A percentile compares a stretch with the other conserved stretches of the same genome.
These are phyloP conservation scores for Penicillium alfredii DNA, from an alignment of 495 filamentous ascomycete species.

Conservation along the genomic window DNA sequence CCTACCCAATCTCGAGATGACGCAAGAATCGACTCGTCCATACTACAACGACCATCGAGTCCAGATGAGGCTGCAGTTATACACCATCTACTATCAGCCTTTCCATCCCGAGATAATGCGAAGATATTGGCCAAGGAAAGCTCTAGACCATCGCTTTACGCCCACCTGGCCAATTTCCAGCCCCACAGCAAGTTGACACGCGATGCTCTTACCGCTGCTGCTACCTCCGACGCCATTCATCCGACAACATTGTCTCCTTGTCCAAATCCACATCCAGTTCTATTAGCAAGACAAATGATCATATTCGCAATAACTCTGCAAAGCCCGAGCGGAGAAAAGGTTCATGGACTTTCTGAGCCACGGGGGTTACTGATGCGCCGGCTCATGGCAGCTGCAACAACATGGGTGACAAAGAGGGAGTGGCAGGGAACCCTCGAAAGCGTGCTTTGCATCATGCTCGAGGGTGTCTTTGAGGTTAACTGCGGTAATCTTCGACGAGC, in stretches of 20 bases:
- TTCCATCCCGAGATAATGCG: background rate
- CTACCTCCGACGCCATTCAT: constrained; percentile 11
- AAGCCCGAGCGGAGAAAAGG: constrained; percentile 7
- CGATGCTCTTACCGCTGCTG: constrained; percentile 7
- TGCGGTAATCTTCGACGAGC: constrained; percentile 38
- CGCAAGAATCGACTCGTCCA: background rate
- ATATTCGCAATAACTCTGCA: constrained; percentile 12
- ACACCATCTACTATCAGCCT: background rate
- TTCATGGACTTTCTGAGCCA: constrained; percentile 8
- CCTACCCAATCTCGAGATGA: background rate
- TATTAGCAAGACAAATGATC: constrained; percentile 19
- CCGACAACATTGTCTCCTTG: constrained; percentile 7
- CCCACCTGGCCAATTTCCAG: background rate
- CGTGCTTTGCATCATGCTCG: constrained; percentile 40
- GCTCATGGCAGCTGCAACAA: constrained; percentile 9
- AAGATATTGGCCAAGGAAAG: background rate
- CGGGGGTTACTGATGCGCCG: constrained; percentile 10
- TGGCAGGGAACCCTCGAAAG: constrained; percentile 27
- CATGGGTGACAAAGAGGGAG: constrained; percentile 13
- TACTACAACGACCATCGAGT: background rate
- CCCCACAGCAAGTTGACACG: background rate
- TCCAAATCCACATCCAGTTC: constrained; percentile 15
- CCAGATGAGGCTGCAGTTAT: background rate
- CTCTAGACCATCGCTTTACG: background rate
- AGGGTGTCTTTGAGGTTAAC: constrained; percentile 37